Conservation (phyloP, 1,284 basidiomycete species). For the Cutaneotrichosporon spelunceum region DNA sequence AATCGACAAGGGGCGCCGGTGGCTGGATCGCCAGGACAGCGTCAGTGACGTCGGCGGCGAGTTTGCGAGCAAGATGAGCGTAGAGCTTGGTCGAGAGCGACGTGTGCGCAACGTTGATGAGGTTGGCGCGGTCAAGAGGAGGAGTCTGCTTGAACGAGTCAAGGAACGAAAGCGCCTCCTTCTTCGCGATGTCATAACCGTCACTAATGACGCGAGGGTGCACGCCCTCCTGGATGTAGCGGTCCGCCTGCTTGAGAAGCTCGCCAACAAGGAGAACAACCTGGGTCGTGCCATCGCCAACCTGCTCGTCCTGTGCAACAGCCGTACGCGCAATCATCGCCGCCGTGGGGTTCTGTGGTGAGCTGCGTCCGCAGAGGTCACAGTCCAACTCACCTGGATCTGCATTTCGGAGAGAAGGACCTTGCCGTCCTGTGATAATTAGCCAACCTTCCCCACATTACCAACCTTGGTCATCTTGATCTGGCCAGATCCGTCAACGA, state of each 20-base stretch:
- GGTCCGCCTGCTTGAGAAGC: constrained; percentile 94
- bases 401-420: constrained; percentile 99
- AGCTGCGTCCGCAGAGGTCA: not conserved
- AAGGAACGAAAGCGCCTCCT: constrained; percentile 83
- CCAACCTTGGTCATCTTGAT: constrained; percentile 96
- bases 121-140: constrained; percentile 75
- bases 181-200: constrained; percentile 96
- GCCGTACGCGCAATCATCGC: constrained; percentile 99
- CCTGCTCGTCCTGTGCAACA: constrained; percentile 98
- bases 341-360: constrained; percentile 80
- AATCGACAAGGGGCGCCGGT: constrained; percentile 56
- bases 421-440: constrained; percentile 71
- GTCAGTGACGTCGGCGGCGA: constrained; percentile 91
- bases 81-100: constrained; percentile 94
- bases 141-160: constrained; percentile 78
- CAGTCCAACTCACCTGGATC: constrained; percentile 63
- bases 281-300: constrained; percentile 96
- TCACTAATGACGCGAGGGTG: constrained; percentile 95
- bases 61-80: constrained; percentile 74
- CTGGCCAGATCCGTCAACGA: constrained; percentile 98
- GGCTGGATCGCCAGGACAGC: constrained; percentile 87
- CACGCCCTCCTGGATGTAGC: constrained; percentile 96
- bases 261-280: constrained; percentile 97
- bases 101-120: constrained; percentile 90
- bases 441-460: not conserved